Base-by-base conservation (phyloP, 176 grass and related monocot genomes). In the Aechmea fasciata region DNA sequence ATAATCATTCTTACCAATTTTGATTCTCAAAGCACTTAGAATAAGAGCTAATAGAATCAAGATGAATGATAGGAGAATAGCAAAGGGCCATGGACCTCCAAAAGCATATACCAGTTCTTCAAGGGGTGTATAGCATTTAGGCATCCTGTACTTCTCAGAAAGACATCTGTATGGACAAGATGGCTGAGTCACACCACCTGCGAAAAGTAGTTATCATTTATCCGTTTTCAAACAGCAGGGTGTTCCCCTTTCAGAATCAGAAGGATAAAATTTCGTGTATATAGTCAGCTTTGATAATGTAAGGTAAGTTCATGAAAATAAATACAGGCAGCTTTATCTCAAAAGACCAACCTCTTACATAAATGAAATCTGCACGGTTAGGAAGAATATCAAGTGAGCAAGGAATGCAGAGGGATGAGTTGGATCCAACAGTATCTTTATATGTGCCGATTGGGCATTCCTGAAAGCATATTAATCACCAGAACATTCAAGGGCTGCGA, bases 71-170 rank as follows among this genome's bases (percentile, higher is more conserved):
- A 99, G 80, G 51, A 93, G 79, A 69, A 93, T 73, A 52, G 82
- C 65, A 87, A 99, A 99, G 77, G 84, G 68, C 94, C 86, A 93
- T 53, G 89, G 94, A 75, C 94, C 94, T 54, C 94, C 94, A 79
- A 93, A 99, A 75, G 82, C 85, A 77, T 88, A 85, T 66, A 99
- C 59, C 66, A 99, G 80, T 75, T 99, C 89, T 73, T 99, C 89
- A 66, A 99, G 77, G 79, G 94, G 94, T 63, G 94, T 99, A 73
- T 93, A 93, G 81, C 94, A 99, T 65, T 93, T 93, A 74, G 94
- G 94, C 94, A 90, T 90, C 84, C 87, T 99, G 77, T 90, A 99
- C 77, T 93, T 99, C 12, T 87, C 84, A 76, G 94, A 99, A 82
- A 93, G 70, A 71, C 94, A 99, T 69, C 65, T 84, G 77, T 99